Base-by-base conservation (phyloP, 257 asterid species). In the Gentiana macrophylla region DNA sequence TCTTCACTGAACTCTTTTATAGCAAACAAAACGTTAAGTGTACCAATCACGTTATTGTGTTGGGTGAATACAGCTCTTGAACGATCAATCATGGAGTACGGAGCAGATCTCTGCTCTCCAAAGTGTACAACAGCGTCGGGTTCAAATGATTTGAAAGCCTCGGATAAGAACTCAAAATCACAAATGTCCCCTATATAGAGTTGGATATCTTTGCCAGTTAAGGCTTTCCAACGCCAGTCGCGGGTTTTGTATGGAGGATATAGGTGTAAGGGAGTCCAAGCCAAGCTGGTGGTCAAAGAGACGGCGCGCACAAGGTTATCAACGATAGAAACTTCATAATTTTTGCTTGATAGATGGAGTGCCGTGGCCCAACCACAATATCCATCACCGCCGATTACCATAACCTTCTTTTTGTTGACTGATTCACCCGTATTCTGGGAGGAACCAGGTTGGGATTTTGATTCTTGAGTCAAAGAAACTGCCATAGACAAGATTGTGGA, bases 341-440 rank as follows among this genome's bases (percentile, higher is more conserved):
- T 72, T 64, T 78, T 80, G 70, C 74, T 84, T 33, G 94, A 84
- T 45, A 83, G 70, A 68, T 83, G 89, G 56, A 83, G 89, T 35
- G 94, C 74, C 54, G 94, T 80, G 32, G 94, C 94, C 94, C 94
- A 83, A 33, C 94, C 94, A 49, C 94, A 83, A 58, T 91, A 91
- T 44, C 98, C 98, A 44, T 91, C 98, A 11, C 98, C 98, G 44
- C 98, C 98, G 33, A 91, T 83, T 6, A 91, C 94, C 98, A 91
- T 87, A 67, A 91, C 95, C 67, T 73, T 81, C 67, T 84, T 91
- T 2, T 58, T 68, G 1, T 37, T 49, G 38, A 79, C 70, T 54
- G 79, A 63, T 62, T 66, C 82, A 35, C 50, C 60, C 32, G 71
- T 57, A 43, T 59, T 56, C 35, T 64, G 69, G 32, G 69, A 59